Conservation (phyloP, 208 protist species). For the Acanthamoeba healyi region DNA sequence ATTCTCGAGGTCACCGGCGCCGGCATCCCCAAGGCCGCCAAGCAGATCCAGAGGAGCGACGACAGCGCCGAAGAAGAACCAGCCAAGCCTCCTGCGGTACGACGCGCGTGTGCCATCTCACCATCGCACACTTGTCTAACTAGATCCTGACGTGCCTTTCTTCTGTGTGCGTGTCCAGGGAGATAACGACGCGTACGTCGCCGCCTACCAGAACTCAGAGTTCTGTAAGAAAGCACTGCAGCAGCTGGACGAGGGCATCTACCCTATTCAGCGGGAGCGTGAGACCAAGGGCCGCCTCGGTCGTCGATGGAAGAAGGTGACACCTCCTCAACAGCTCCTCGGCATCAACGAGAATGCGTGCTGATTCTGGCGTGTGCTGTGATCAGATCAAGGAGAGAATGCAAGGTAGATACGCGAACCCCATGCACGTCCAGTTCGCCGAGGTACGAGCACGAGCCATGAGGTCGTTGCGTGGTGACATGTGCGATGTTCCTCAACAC, state of each 20-base stretch:
- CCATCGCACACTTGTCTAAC: no score
- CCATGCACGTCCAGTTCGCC: constrained; percentile 1
- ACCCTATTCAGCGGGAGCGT: no score
- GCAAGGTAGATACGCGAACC: constrained; percentile 19
- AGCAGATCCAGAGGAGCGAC: not conserved
- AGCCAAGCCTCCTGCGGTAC: no score
- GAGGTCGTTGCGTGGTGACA: no score
- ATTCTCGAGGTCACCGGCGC: constrained; percentile 62
- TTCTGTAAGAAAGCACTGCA: not conserved
- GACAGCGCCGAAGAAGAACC: not conserved
- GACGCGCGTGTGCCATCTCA: no score
- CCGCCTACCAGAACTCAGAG: constrained; percentile 58
- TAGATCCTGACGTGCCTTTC: no score
- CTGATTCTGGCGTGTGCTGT: no score
- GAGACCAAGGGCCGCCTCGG: no score
- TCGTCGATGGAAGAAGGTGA: constrained; percentile 7
- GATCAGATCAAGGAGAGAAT: constrained; percentile 13
- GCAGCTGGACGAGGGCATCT: not conserved
- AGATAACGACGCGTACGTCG: constrained; percentile 24
- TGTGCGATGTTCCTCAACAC: not conserved
- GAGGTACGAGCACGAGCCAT: no score
- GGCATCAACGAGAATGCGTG: no score
- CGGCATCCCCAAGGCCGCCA: not conserved
- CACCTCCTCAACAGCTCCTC: no score
- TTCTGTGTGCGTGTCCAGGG: not conserved